Percentiles rank a stretch among this genome's conserved stretches.
Evolutionary conservation across 176 grass and related monocot species (phyloP).

Genomic region (Bolboschoenus planiculmis): DNA sequence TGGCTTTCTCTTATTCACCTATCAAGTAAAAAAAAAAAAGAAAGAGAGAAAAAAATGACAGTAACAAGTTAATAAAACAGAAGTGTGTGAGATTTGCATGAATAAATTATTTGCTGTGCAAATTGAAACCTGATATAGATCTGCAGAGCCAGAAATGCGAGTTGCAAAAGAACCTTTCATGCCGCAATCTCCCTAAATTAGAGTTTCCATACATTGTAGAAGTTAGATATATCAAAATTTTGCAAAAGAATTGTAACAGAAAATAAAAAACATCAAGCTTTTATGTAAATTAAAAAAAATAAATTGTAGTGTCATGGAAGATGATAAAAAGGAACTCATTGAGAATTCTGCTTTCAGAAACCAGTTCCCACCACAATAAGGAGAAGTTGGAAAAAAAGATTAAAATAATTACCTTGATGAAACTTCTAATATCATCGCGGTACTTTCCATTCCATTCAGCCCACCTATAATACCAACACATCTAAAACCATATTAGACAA

Average conservation of each 20-base stretch:
- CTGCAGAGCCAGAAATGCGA: slow-evolving; percentile 91
- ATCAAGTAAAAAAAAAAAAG: slow-evolving; percentile 22
- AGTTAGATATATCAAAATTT: not conserved
- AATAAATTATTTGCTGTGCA: slow-evolving; percentile 7
- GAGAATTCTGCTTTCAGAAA: not conserved
- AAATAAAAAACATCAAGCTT: not conserved
- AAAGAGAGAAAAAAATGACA: not conserved
- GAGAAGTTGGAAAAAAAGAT: not conserved
- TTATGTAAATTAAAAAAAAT: not conserved
- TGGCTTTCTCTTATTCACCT: slow-evolving; percentile 83
- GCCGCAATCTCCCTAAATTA: slow-evolving; percentile 66
- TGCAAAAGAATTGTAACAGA: not conserved
- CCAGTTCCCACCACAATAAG: not conserved
- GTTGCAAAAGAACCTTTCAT: slow-evolving; percentile 89
- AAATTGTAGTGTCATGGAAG: not conserved
- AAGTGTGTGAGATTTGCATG: not conserved
- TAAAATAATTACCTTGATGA: slow-evolving; percentile 67
- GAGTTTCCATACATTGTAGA: slow-evolving; percentile 20
- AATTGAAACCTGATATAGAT: slow-evolving; percentile 73
- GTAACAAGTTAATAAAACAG: slow-evolving; percentile 6
- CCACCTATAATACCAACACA: slow-evolving; percentile 51
- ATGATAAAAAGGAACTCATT: not conserved
- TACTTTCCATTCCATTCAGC: slow-evolving; percentile 99
- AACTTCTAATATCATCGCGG: slow-evolving; percentile 86
- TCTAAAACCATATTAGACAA: not conserved